These are phyloP conservation scores for Fusarium xylarioides DNA, from an alignment of 2,329 filamentous ascomycete species.

Conservation along the genomic window DNA sequence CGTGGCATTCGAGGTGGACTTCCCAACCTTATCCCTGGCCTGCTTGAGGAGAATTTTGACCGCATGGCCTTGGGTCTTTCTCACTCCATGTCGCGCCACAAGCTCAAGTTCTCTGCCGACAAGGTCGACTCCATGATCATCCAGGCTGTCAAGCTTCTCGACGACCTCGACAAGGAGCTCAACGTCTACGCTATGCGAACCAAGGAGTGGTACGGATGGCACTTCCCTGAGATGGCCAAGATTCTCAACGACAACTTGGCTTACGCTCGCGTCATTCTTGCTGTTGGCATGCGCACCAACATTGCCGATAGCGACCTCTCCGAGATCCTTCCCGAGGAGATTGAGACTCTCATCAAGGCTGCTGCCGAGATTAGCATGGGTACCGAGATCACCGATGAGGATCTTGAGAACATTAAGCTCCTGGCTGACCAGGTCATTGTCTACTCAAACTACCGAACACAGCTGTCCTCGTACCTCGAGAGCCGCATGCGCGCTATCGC, in stretches of 20 bases:
- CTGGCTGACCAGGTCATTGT: constrained; percentile 93
- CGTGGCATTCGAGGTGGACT: constrained; percentile 93
- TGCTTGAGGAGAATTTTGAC: constrained; percentile 84
- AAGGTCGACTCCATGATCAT: constrained; percentile 99
- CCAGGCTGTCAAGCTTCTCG: constrained; percentile 91
- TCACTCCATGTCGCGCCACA: constrained; percentile 95
- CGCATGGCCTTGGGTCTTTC: constrained; percentile 97
- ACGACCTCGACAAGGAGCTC: constrained; percentile 97
- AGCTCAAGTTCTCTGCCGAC: constrained; percentile 97
- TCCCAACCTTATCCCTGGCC: constrained; percentile 87
- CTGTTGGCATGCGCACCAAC: constrained; percentile 88
- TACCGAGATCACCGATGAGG: constrained; percentile 92
- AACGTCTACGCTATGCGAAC: constrained; percentile 99
- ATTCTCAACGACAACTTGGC: constrained; percentile 97
- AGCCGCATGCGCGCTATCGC: constrained; percentile 97
- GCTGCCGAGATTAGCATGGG: constrained; percentile 98
- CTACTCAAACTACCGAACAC: constrained; percentile 88
- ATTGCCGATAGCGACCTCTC: constrained; percentile 80
- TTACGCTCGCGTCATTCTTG: constrained; percentile 87
- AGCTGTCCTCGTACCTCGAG: constrained; percentile 88
- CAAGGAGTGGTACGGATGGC: constrained; percentile 99
- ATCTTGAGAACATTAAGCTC: constrained; percentile 90
- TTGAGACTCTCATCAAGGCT: constrained; percentile 89
- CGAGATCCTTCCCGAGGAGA: constrained; percentile 93
- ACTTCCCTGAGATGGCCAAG: constrained; percentile 97